A percentile compares a stretch with the other conserved stretches of the same genome.
phyloP scores from a whole-genome alignment of 2,329 filamentous ascomycete genomes.

The Magnaporthales sp. region DNA sequence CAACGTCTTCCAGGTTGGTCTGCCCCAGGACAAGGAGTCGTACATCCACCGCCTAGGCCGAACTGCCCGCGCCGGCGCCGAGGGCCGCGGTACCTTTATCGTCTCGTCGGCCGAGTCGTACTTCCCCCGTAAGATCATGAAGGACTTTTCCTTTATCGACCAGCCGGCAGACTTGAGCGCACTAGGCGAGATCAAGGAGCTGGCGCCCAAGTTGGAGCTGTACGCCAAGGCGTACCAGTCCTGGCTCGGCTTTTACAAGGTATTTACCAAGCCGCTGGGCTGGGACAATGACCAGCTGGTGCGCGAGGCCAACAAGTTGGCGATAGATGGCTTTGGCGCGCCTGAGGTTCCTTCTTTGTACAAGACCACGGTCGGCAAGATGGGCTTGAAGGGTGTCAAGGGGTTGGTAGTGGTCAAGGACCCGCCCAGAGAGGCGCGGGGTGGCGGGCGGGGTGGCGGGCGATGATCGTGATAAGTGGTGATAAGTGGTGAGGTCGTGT shows the following conservation, averaged over 20 bases:
- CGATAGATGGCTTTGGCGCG: conserved; percentile 35
- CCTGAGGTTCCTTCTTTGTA: conserved; percentile 36
- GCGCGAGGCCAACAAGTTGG: conserved; percentile 39
- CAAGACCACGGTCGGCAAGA: conserved; percentile 43
- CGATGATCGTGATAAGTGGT: no score
- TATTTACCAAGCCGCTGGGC: conserved; percentile 32
- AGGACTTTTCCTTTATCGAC: conserved; percentile 43
- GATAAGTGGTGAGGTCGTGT: no score
- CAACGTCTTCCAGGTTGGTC: conserved; percentile 55
- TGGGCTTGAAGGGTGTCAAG: conserved; percentile 44
- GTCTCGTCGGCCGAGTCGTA: conserved; percentile 40
- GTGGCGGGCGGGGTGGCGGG: no score
- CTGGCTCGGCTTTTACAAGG: conserved; percentile 50
- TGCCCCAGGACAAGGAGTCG: conserved; percentile 50
- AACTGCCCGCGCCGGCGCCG: conserved; percentile 56
- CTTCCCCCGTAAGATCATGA: conserved; percentile 41
- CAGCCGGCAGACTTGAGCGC: conserved; percentile 36
- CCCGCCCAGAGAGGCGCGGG: conserved; percentile 19
- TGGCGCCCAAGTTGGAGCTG: conserved; percentile 20
- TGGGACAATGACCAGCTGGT: conserved; percentile 39
- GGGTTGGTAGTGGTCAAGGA: conserved; percentile 39
- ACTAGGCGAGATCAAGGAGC: conserved; percentile 26
- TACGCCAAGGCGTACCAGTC: conserved; percentile 41
- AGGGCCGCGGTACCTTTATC: conserved; percentile 54
- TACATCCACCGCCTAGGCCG: conserved; percentile 63